phyloP scores from a whole-genome alignment of 768 basidiomycete species.

The Xerocomellus chrysenteron region DNA sequence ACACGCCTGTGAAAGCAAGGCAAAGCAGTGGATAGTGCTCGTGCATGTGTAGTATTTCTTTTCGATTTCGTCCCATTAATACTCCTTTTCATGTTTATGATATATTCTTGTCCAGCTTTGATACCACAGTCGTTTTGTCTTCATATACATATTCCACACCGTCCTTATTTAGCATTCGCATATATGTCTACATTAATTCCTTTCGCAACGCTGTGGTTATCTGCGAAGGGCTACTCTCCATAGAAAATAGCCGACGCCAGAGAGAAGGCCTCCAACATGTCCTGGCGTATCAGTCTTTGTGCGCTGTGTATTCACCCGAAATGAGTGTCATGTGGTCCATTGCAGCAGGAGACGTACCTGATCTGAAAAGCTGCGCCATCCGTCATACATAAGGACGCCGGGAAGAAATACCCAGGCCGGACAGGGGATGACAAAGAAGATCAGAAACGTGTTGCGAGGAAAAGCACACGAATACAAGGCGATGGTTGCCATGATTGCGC shows the following conservation, averaged over 20 bases:
- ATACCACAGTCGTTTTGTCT: constrained; percentile 16
- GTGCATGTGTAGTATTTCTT: background rate
- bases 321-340: background rate
- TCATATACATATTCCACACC: constrained; percentile 10
- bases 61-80: background rate
- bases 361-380: constrained; percentile 35
- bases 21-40: constrained; percentile 8
- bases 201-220: constrained; percentile 9
- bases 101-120: background rate
- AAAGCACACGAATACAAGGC: constrained; percentile 71
- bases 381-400: constrained; percentile 48
- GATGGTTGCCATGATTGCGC: constrained; percentile 69
- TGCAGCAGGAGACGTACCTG: constrained; percentile 25
- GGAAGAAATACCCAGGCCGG: constrained; percentile 76
- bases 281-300: constrained; percentile 58
- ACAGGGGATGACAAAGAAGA: constrained; percentile 77
- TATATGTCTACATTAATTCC: constrained; percentile 9
- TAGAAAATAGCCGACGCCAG: constrained; percentile 55
- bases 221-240: constrained; percentile 31
- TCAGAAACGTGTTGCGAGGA: constrained; percentile 61
- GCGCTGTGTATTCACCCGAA: constrained; percentile 36
- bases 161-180: constrained; percentile 2
- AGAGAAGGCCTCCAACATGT: constrained; percentile 66
- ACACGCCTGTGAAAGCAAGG: constrained; percentile 55
- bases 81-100: background rate